These are phyloP conservation scores for Neonectria faginata DNA, from an alignment of 2,329 filamentous ascomycete genomes.

Conservation along the genomic window DNA sequence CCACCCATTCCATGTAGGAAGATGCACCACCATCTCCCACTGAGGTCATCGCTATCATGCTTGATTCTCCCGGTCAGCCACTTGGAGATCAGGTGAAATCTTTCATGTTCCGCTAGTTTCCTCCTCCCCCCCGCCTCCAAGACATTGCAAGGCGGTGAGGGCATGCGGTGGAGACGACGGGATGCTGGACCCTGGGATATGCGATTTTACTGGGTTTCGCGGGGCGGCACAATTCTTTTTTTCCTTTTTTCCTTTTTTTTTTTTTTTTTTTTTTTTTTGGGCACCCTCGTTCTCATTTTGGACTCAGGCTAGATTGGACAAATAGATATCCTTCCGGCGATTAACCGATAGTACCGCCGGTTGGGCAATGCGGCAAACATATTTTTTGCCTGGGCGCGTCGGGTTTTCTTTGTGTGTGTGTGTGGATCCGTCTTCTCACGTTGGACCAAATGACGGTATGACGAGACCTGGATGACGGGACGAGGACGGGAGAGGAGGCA, in stretches of 20 bases:
- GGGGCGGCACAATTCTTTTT: constrained; percentile 19
- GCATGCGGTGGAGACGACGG: constrained; percentile 16
- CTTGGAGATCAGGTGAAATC: neutral
- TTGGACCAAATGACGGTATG: neutral
- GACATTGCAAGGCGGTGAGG: constrained; percentile 19
- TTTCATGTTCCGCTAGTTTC: neutral
- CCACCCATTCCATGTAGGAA: neutral
- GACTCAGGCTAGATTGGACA: too few relatives aligned
- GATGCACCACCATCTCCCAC: neutral
- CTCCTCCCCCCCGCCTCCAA: neutral
- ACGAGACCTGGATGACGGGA: neutral
- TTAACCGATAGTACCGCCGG: constrained; percentile 6
- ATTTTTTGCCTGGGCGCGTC: neutral
- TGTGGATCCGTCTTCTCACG: neutral
- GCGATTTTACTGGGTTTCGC: constrained; percentile 37
- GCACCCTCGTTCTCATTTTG: neutral
- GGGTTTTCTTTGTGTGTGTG: constrained; percentile 13
- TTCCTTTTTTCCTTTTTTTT: constrained; percentile 1
- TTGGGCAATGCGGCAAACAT: neutral
- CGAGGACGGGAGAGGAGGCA: neutral
- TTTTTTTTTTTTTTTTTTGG: constrained; percentile 2
- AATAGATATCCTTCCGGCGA: neutral
- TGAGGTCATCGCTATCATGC: neutral
- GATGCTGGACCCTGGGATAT: constrained; percentile 41
- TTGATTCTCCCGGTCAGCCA: neutral